These are phyloP conservation scores for Pyrenophora seminiperda DNA, from an alignment of 2,329 filamentous ascomycete genomes.

Conservation along the genomic window DNA sequence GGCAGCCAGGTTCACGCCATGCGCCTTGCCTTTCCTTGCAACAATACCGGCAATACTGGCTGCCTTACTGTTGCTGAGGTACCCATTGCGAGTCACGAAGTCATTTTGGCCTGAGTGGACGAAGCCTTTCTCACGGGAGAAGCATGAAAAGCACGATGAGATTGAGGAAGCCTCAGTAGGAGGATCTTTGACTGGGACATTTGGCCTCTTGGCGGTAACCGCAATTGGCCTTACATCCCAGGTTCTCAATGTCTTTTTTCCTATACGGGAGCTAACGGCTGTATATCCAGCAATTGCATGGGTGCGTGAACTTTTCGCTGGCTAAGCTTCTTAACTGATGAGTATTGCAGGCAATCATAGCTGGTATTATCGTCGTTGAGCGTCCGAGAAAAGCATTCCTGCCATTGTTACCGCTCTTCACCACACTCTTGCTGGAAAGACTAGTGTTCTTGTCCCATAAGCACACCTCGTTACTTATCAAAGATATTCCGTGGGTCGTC, in stretches of 20 bases:
- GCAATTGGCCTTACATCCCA: conserved; percentile 36
- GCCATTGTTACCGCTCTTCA: conserved; percentile 47
- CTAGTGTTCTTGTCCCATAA: conserved; percentile 39
- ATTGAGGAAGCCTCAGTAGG: conserved; percentile 35
- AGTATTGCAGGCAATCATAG: conserved; percentile 40
- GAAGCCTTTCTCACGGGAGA: conserved; percentile 54
- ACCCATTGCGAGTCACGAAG: conserved; percentile 41
- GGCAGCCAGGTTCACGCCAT: conserved; percentile 48
- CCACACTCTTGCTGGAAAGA: conserved; percentile 43
- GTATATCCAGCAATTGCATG: conserved; percentile 42
- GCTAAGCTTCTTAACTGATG: conserved; percentile 15
- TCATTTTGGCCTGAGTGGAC: conserved; percentile 56
- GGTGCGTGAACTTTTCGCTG: conserved; percentile 27
- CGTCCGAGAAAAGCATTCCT: conserved; percentile 52
- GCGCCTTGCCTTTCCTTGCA: conserved; percentile 50
- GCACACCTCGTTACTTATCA: conserved; percentile 26
- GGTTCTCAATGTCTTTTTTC: conserved; percentile 31
- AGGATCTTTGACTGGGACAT: conserved; percentile 36
- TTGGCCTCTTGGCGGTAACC: conserved; percentile 32
- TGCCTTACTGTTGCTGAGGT: conserved; percentile 45
- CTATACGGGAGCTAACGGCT: conserved; percentile 20
- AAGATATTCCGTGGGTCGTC: conserved; percentile 42
- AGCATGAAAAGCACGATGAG: conserved; percentile 36
- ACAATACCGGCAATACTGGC: conserved; percentile 46
- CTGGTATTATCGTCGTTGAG: conserved; percentile 45